Evolutionary conservation across 2,329 filamentous ascomycete species (phyloP), one percentile per base, ranked within the genome.

Genomic region (Claviceps humidiphila): DNA sequence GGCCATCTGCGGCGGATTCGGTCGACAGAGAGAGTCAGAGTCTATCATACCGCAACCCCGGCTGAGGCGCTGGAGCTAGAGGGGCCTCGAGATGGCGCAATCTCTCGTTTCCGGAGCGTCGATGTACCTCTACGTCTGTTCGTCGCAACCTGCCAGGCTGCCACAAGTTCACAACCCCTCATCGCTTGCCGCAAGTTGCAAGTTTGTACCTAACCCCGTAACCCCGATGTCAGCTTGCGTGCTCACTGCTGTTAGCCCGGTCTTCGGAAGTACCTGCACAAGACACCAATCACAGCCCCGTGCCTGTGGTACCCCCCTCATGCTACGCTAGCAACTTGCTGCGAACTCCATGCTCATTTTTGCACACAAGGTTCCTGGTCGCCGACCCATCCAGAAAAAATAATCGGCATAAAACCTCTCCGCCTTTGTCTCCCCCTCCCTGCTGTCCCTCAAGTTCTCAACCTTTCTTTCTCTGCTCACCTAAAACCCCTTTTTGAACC

Each of bases 351-450:
- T 34, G 30, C 30, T 34, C 30, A 34, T 11, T 34, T 22, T 22
- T 22, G 9, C 17, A 22, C 22, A 22, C 17, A 22, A 43, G 41
- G 41, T 24, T 43, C 41, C 22, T 11, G 41, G 48, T 20, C 47
- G 26, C 16, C 43, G 13, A 9, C 45, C 39, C 37, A 22, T 40
- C 47, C 43, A 24, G 14, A 30, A 26, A 30, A 45, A 45, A 45
- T 48, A 40, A 37, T 51, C 54, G 52, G 51, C 45, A 51, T 54
- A 55, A 54, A 51, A 48, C 53, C 48, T 51, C 48, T 54, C 51
- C 52, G 51, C 50, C 51, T 53, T 47, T 37, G 14, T 56, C 48
- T 48, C 50, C 56, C 42, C 47, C n/a, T 53, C 38, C 40, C 43
- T 24, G 47, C 34, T 46, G 52, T 53, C 50, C 43, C 9, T 16